These are phyloP conservation scores for Annulohypoxylon truncatum DNA, from an alignment of 2,329 filamentous ascomycete genomes.

Conservation along the genomic window DNA sequence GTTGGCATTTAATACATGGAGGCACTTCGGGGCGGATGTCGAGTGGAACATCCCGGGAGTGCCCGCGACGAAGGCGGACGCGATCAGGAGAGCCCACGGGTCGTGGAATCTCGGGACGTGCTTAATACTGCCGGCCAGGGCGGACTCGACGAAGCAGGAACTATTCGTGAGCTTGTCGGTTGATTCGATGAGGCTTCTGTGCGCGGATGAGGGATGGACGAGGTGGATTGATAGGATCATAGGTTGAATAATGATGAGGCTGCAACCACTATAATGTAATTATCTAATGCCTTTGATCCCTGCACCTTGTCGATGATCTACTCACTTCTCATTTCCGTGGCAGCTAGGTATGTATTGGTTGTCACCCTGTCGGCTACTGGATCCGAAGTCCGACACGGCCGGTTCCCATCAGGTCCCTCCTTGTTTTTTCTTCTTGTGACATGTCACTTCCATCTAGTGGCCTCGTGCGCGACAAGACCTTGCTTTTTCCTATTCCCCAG, in stretches of 20 bases:
- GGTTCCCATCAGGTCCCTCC: conserved; percentile 23
- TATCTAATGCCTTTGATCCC: conserved; percentile 41
- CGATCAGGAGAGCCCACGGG: conserved; percentile 49
- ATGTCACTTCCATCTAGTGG: conserved; percentile 36
- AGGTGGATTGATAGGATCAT: conserved; percentile 51
- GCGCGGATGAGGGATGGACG: conserved; percentile 49
- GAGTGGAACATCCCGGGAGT: conserved; percentile 53
- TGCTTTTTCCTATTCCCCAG: conserved; percentile 34
- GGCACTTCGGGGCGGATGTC: conserved; percentile 57
- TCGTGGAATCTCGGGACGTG: conserved; percentile 50
- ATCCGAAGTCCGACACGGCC: conserved; percentile 34
- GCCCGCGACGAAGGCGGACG: conserved; percentile 53
- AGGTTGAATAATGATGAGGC: conserved; percentile 46
- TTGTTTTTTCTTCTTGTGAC: conserved; percentile 28
- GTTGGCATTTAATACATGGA: conserved; percentile 60
- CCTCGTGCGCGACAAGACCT: conserved; percentile 33
- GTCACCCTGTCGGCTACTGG: conserved; percentile 32
- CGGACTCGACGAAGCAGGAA: conserved; percentile 46
- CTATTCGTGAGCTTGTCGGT: conserved; percentile 50
- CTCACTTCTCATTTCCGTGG: conserved; percentile 42
- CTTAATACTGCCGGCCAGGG: conserved; percentile 49
- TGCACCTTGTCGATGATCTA: conserved; percentile 39
- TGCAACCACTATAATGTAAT: conserved; percentile 42
- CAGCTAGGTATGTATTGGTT: conserved; percentile 36
- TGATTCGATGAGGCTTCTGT: conserved; percentile 49